A percentile compares a stretch with the other conserved stretches of the same genome.
phyloP scores from a whole-genome alignment of 2,329 filamentous ascomycete species.

The Paecilomyces sp. region DNA sequence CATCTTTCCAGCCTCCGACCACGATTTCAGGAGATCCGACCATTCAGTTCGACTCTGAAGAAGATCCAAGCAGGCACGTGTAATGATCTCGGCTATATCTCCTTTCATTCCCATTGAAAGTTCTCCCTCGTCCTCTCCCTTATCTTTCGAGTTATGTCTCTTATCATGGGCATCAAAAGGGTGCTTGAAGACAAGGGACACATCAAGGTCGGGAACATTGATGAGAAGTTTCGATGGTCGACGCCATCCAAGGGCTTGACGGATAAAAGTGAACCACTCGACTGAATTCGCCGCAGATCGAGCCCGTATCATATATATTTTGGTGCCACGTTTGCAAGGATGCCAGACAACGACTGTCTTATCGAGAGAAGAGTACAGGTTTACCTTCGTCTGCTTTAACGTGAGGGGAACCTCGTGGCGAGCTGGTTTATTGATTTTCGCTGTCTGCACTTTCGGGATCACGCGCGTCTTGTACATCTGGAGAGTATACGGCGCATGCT shows the following conservation, averaged over 20 bases:
- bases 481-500: slow-evolving; percentile 49
- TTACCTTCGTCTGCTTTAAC: slow-evolving; percentile 48
- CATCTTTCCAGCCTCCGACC: slow-evolving; percentile 52
- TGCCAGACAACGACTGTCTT: slow-evolving; percentile 61
- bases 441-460: slow-evolving; percentile 53
- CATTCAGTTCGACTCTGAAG: slow-evolving; percentile 52
- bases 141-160: slow-evolving; percentile 26
- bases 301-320: slow-evolving; percentile 57
- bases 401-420: slow-evolving; percentile 53
- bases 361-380: slow-evolving; percentile 59
- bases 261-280: slow-evolving; percentile 63
- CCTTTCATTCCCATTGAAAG: slow-evolving; percentile 29
- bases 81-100: slow-evolving; percentile 51
- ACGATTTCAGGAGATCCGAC: slow-evolving; percentile 52
- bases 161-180: slow-evolving; percentile 51
- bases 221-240: slow-evolving; percentile 52
- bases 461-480: slow-evolving; percentile 58
- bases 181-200: slow-evolving; percentile 52
- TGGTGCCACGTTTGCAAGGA: slow-evolving; percentile 46
- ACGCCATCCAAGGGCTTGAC: slow-evolving; percentile 52
- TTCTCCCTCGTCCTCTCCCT: slow-evolving; percentile 38
- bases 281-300: slow-evolving; percentile 55
- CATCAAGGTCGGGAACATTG: slow-evolving; percentile 55
- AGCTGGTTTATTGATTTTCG: slow-evolving; percentile 47
- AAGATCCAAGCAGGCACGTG: slow-evolving; percentile 53